phyloP scores from a whole-genome alignment of 1,284 basidiomycete genomes.

The Somion occarium region DNA sequence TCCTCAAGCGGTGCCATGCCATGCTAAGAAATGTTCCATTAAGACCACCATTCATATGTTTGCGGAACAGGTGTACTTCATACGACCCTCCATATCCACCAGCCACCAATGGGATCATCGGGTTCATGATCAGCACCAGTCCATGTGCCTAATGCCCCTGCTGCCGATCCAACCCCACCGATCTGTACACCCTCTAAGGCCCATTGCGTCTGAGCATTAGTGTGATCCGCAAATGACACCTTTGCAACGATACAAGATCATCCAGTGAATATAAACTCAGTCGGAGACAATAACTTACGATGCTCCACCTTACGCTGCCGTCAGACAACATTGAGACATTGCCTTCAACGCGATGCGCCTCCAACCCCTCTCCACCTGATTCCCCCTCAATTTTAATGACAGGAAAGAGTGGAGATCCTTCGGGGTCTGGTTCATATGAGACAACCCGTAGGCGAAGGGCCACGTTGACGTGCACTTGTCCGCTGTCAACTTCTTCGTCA shows the following conservation, averaged over 20 bases:
- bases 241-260: background rate
- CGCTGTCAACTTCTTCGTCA: background rate
- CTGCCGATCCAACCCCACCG: slow-evolving; percentile 4
- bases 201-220: background rate
- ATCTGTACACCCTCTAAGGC: slow-evolving; percentile 6
- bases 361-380: background rate
- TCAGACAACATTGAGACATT: slow-evolving; percentile 1
- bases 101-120: slow-evolving; percentile 1
- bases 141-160: slow-evolving; percentile 5
- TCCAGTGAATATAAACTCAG: background rate
- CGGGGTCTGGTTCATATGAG: background rate
- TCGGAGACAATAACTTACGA: background rate
- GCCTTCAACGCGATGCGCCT: slow-evolving; percentile 1
- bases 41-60: no score
- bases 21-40: no score
- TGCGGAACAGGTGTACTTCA: no score
- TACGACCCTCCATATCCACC: slow-evolving; percentile 8
- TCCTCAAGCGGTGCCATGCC: no score
- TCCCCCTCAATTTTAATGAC: slow-evolving; percentile 5
- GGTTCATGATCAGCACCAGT: background rate
- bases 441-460: background rate
- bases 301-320: slow-evolving; percentile 4
- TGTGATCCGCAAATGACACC: background rate
- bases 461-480: background rate
- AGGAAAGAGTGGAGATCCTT: background rate